phyloP scores from a whole-genome alignment of 257 asterid species.

The Apocynum venetum region DNA sequence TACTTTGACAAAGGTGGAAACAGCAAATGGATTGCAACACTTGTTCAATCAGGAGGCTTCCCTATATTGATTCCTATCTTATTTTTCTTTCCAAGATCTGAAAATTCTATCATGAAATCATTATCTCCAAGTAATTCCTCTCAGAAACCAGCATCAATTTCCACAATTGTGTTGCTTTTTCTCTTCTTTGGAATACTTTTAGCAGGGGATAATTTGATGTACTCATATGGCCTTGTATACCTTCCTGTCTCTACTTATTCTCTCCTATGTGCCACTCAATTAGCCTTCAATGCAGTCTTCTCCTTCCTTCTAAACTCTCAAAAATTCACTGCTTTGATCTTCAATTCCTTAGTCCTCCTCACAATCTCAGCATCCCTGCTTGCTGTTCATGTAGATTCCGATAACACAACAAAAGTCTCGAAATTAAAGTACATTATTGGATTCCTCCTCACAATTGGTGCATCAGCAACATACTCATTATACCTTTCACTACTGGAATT shows the following conservation, averaged over 20 bases:
- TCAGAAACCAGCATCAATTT: conserved; percentile 9
- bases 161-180: conserved; percentile 15
- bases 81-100: conserved; percentile 11
- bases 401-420: conserved; percentile 11
- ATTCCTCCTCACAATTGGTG: conserved; percentile 29
- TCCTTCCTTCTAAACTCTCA: conserved; percentile 35
- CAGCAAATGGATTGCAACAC: conserved; percentile 45
- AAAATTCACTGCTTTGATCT: conserved; percentile 31
- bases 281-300: conserved; percentile 36
- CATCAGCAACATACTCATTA: conserved; percentile 30
- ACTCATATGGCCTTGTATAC: conserved; percentile 31
- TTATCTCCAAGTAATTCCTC: not conserved
- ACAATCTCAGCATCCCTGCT: conserved; percentile 36
- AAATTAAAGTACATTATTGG: conserved; percentile 26
- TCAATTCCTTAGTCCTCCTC: conserved; percentile 35
- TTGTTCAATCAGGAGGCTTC: conserved; percentile 36
- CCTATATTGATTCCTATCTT: conserved; percentile 30
- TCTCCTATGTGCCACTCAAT: conserved; percentile 37
- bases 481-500: conserved; percentile 25
- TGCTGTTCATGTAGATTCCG: conserved; percentile 31
- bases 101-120: not conserved
- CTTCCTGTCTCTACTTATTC: conserved; percentile 44
- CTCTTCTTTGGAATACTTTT: conserved; percentile 28
- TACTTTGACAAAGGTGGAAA: conserved; percentile 40
- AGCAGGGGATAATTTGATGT: conserved; percentile 37